Evolutionary conservation across 768 basidiomycete genomes (phyloP), one percentile per base, ranked within the genome.

Genomic region (Leccinum rimulosum): DNA sequence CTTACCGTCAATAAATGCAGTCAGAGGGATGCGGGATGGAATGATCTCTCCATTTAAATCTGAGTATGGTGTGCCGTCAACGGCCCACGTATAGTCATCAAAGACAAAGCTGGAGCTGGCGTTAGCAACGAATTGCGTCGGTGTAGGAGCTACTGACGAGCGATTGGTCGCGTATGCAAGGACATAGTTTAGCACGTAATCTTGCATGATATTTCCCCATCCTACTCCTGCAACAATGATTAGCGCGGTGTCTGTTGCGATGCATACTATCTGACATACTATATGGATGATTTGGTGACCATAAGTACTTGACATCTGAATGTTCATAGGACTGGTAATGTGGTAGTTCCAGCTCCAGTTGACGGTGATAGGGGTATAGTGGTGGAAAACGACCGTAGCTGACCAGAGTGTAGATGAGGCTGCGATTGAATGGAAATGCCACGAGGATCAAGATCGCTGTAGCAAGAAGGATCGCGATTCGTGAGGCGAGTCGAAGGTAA

Each of bases 261-360:
- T 12, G 22, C 0, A 5, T 11, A 5, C 9, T 36, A 11, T 19
- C 28, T 8, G 38, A 25, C 50, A 54, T 61, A 60, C 59, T 33
- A 52, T 35, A 50, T 53, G 72, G 76, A 62, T 83, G 80, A 58
- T 80, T 82, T n/a, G 79, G 75, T 19, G 80, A 70, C 70, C 74
- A 82, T 6, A 84, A 53, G 57, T 77, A 83, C 55, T 74, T 76
- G 35, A 71, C 68, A 14, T 70, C 61, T 22, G 63, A 61, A 4
- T 66, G 76, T 36, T 77, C 73, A 4, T 77, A 68, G 0, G 56
- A 25, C 43, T 71, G 60, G 51, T 81, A 78, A 52, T 82, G 80
- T 1, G 78, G 75, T 0, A 82, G 65, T 3, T 57, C 53, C 6
- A 74, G 66, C 61, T 83, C 79, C 28, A 68, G 71, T 38, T 73